Percentiles rank a stretch among this genome's conserved stretches.
phyloP scores from a whole-genome alignment of 169 alveolate genomes.

The Plasmodium malariae region DNA sequence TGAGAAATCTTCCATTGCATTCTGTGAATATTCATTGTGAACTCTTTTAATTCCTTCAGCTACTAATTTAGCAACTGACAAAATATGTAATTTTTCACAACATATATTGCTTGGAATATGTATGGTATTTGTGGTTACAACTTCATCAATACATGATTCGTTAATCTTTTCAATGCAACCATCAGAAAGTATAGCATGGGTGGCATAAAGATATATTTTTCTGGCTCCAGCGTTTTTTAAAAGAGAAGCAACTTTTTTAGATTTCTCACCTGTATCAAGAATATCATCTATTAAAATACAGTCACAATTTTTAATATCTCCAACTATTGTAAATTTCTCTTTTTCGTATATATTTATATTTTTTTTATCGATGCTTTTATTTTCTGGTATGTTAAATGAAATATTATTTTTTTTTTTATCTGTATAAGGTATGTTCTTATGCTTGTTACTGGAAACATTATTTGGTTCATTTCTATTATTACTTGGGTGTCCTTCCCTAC shows the following conservation, averaged over 20 bases:
- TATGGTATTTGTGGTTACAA: conserved; percentile 84
- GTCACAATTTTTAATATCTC: conserved; percentile 89
- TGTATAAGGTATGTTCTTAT: conserved; percentile 21
- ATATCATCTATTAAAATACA: conserved; percentile 93
- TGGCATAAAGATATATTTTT: conserved; percentile 91
- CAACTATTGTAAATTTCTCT: conserved; percentile 89
- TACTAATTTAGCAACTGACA: conserved; percentile 83
- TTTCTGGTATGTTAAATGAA: conserved; percentile 13
- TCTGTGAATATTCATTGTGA: conserved; percentile 77
- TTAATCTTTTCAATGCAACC: conserved; percentile 85
- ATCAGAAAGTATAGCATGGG: conserved; percentile 89
- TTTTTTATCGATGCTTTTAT: conserved; percentile 82
- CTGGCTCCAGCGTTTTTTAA: conserved; percentile 90
- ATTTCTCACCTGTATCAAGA: conserved; percentile 93
- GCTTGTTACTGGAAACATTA: conserved; percentile 6
- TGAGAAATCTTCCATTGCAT: conserved; percentile 86
- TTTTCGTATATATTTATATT: conserved; percentile 80
- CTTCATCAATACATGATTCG: conserved; percentile 84
- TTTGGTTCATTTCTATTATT: conserved; percentile 28
- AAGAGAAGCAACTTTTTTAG: conserved; percentile 90
- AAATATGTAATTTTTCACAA: conserved; percentile 80
- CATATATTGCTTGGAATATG: conserved; percentile 79
- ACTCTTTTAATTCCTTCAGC: conserved; percentile 88
- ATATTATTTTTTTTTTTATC: conserved; percentile 39
- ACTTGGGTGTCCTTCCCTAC: conserved; percentile 70